A percentile compares a stretch with the other conserved stretches of the same genome.
These are phyloP conservation scores for Metschnikowia sp. DNA, from an alignment of 805 yeast species.

Conservation along the genomic window DNA sequence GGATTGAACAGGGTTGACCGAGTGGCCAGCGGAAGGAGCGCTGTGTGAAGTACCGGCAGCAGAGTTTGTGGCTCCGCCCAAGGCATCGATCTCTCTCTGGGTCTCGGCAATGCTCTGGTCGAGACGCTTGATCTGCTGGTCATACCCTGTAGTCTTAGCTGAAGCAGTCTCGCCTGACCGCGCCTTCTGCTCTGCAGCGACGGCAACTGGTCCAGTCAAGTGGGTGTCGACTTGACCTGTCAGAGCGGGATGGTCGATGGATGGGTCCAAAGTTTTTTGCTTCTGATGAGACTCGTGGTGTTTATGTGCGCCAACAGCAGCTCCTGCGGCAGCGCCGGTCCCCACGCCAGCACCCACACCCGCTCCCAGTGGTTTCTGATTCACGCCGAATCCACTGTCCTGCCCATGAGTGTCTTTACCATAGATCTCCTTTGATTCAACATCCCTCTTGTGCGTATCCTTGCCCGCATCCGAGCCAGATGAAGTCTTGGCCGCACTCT, in stretches of 20 bases:
- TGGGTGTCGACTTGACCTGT: not conserved
- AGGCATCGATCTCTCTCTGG: conserved; percentile 23
- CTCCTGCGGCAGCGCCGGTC: conserved; percentile 2
- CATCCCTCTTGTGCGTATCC: not conserved
- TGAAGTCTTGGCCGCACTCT: not conserved
- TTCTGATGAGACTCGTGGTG: not conserved
- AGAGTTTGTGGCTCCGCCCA: conserved; percentile 1
- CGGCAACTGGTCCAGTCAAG: not conserved
- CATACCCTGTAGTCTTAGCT: conserved; percentile 20
- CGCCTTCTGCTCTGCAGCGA: conserved; percentile 6
- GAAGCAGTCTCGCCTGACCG: conserved; percentile 5
- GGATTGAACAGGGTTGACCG: not conserved
- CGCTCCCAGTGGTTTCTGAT: not conserved
- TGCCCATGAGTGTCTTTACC: no score
- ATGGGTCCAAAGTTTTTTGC: conserved; percentile 4
- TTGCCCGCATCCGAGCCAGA: not conserved
- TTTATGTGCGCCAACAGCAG: conserved; percentile 6
- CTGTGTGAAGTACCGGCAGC: not conserved
- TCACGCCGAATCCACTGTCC: no score
- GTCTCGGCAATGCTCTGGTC: conserved; percentile 25
- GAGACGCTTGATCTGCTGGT: conserved; percentile 21
- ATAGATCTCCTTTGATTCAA: not conserved
- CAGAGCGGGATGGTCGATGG: not conserved
- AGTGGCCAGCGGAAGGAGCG: not conserved
- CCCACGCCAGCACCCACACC: not conserved